Evolutionary conservation across 345 rosid species (phyloP).

Genomic region (Geranium brycei): DNA sequence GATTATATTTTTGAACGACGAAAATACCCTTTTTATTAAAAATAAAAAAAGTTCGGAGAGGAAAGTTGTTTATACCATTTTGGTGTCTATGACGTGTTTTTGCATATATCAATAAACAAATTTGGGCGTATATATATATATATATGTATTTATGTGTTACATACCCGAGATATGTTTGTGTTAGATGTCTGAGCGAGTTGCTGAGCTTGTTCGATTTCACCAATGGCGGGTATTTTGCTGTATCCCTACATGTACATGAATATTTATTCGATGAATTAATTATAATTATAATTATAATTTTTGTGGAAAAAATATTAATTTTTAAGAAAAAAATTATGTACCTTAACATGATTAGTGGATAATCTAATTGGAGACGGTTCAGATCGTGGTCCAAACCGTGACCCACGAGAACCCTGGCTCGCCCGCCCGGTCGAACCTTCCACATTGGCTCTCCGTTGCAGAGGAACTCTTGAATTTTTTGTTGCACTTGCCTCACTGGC

Average conservation of each 20-base stretch:
- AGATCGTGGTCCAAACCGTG: slow-evolving; percentile 80
- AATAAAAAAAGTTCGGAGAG: too few species aligned
- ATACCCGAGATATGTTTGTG: slow-evolving; percentile 85
- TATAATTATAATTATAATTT: background rate
- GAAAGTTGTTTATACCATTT: too few species aligned
- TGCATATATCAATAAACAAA: too few species aligned
- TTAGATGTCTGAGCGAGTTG: slow-evolving; percentile 77
- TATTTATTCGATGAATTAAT: background rate
- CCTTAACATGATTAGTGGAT: slow-evolving; percentile 74
- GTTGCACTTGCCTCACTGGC: slow-evolving; percentile 56
- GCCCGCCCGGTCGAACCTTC: slow-evolving; percentile 73
- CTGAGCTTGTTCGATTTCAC: slow-evolving; percentile 96
- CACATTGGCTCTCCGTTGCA: slow-evolving; percentile 86
- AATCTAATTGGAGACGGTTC: slow-evolving; percentile 61
- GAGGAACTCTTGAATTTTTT: slow-evolving; percentile 72
- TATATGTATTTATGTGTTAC: background rate
- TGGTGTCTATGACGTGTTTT: too few species aligned
- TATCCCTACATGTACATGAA: slow-evolving; percentile 38
- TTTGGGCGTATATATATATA: too few species aligned
- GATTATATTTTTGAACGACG: too few species aligned
- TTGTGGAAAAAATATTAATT: background rate
- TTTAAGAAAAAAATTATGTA: slow-evolving; percentile 5
- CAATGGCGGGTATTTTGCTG: slow-evolving; percentile 74
- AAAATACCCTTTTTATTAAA: background rate
- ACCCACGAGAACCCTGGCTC: slow-evolving; percentile 84